Percentiles rank a stretch among this genome's conserved stretches.
phyloP scores from a whole-genome alignment of 176 grass and related monocot genomes.

The Olyra latifolia region DNA sequence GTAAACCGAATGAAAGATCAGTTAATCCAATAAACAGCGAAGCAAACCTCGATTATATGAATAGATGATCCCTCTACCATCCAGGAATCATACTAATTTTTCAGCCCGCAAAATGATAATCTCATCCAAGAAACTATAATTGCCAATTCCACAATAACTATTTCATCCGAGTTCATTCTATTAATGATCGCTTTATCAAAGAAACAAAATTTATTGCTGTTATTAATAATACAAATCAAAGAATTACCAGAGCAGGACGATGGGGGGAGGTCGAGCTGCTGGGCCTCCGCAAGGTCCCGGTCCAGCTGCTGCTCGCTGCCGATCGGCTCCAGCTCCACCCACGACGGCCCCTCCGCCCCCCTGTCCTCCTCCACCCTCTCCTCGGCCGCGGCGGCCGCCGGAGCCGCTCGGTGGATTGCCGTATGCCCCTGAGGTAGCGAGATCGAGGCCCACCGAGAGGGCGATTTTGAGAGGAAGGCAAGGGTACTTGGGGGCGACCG shows the following conservation, averaged over 20 bases:
- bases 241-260: slow-evolving; percentile 72
- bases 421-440: slow-evolving; percentile 8
- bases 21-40: not conserved
- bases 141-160: not conserved
- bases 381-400: slow-evolving; percentile 2
- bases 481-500: not conserved
- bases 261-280: slow-evolving; percentile 54
- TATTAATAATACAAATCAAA: not conserved
- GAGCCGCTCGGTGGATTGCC: slow-evolving; percentile 15
- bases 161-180: not conserved
- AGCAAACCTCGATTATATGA: not conserved
- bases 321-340: slow-evolving; percentile 65
- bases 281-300: slow-evolving; percentile 57
- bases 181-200: not conserved
- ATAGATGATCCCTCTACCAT: not conserved
- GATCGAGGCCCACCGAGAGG: slow-evolving; percentile 33
- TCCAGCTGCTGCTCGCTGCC: slow-evolving; percentile 69
- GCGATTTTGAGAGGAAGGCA: slow-evolving; percentile 1
- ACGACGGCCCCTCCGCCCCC: slow-evolving; percentile 48
- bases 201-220: not conserved
- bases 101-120: not conserved
- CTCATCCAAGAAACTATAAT: not conserved
- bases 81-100: not conserved
- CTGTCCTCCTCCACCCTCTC: slow-evolving; percentile 20
- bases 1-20: not conserved